These are phyloP conservation scores for Angomonas deanei DNA, from an alignment of 208 protist genomes.

Conservation along the genomic window DNA sequence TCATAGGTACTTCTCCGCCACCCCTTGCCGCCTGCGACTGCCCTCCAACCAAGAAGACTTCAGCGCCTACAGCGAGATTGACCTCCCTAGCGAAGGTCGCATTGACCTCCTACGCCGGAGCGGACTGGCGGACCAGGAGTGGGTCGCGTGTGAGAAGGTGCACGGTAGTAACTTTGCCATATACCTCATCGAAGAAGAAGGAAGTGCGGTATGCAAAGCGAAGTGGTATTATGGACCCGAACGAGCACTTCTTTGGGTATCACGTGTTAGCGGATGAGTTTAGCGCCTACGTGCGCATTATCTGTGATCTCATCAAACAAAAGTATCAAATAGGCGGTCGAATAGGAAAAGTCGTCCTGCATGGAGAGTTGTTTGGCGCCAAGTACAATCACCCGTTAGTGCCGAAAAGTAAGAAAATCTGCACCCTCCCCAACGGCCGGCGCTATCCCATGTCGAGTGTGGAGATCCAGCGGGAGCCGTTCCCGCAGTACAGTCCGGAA, in stretches of 20 bases:
- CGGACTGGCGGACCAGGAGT: conserved; percentile 69
- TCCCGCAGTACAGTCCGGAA: conserved; percentile 84
- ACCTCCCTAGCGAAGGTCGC: conserved; percentile 63
- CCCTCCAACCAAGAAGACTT: conserved; percentile 23
- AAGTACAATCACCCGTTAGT: conserved; percentile 83
- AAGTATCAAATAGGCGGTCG: conserved; percentile 13
- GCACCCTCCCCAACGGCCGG: conserved; percentile 50
- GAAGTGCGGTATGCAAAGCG: conserved; percentile 60
- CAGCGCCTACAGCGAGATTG: conserved; percentile 81
- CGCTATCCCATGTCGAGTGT: conserved; percentile 49
- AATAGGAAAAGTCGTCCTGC: conserved; percentile 54
- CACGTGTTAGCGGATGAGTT: conserved; percentile 67
- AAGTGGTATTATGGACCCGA: conserved; percentile 76
- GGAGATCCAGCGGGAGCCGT: conserved; percentile 51
- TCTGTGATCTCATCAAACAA: conserved; percentile 34
- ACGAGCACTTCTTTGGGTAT: conserved; percentile 87
- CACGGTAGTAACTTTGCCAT: conserved; percentile 87
- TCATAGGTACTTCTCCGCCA: neutral
- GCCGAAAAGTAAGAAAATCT: conserved; percentile 31
- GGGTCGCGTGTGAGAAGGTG: conserved; percentile 86
- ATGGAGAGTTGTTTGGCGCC: conserved; percentile 86
- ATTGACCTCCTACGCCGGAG: conserved; percentile 42
- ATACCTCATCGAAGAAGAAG: conserved; percentile 63
- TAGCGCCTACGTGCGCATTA: conserved; percentile 21
- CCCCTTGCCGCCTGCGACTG: neutral